Percentiles rank a stretch among this genome's conserved stretches.
Conservation (phyloP, 352 stramenopile genomes). For the Pythium folliculosum region DNA sequence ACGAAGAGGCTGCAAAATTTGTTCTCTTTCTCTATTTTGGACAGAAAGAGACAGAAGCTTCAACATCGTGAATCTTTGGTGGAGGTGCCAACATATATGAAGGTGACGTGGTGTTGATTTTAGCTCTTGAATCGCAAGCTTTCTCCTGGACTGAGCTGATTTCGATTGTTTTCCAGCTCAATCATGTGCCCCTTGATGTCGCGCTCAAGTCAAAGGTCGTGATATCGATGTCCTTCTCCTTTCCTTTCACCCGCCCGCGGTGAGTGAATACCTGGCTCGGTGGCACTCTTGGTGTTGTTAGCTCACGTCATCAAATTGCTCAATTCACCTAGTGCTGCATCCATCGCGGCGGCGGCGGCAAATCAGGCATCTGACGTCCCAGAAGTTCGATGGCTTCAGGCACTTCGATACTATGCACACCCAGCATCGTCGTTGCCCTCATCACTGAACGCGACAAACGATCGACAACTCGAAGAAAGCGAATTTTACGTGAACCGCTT, state of each 20-base stretch:
- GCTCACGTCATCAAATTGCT: background rate
- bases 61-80: slow-evolving; percentile 26
- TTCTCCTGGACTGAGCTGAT: background rate
- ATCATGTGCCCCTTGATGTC: slow-evolving; percentile 54
- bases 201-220: slow-evolving; percentile 59
- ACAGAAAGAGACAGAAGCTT: slow-evolving; percentile 38
- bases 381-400: slow-evolving; percentile 60
- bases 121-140: background rate
- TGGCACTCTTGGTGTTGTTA: background rate
- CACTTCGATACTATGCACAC: slow-evolving; percentile 70
- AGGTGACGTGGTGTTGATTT: slow-evolving; percentile 21
- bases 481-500: slow-evolving; percentile 61
- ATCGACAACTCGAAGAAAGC: slow-evolving; percentile 44
- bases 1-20: slow-evolving; percentile 33
- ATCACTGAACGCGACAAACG: slow-evolving; percentile 49
- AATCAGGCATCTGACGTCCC: slow-evolving; percentile 13
- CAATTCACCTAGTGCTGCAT: slow-evolving; percentile 7
- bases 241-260: slow-evolving; percentile 63
- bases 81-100: slow-evolving; percentile 40
- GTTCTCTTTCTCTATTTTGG: slow-evolving; percentile 34
- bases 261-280: slow-evolving; percentile 21
- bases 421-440: slow-evolving; percentile 52
- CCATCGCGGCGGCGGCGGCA: slow-evolving; percentile 32
- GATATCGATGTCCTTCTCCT: slow-evolving; percentile 62
- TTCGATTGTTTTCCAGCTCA: slow-evolving; percentile 31